Conservation (phyloP, 306 rosid species). For the Potentilla sterilis region DNA sequence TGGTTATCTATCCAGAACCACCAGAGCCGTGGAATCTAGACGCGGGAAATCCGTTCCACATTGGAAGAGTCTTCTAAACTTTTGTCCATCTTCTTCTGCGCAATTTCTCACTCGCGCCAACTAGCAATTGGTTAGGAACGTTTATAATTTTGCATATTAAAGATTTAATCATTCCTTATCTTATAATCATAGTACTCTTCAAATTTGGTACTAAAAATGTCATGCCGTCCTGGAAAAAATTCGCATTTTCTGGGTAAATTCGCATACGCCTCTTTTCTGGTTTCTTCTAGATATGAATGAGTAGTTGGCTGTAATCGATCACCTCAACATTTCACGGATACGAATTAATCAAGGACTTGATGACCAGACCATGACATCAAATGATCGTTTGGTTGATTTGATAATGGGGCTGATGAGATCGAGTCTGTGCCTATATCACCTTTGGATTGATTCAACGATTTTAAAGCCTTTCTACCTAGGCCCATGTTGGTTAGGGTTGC, state of each 20-base stretch:
- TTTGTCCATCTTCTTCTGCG: too few species aligned
- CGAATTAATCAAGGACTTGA: neutral
- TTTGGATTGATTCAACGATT: too few species aligned
- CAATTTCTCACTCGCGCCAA: too few species aligned
- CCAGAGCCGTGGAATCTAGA: conserved; percentile 17
- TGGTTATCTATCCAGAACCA: conserved; percentile 32
- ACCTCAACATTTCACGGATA: too few species aligned
- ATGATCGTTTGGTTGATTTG: neutral
- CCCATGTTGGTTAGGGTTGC: neutral
- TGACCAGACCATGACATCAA: too few species aligned
- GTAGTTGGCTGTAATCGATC: neutral
- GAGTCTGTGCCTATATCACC: neutral
- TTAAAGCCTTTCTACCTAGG: neutral
- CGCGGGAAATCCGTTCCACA: conserved; percentile 33
- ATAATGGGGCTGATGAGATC: neutral
- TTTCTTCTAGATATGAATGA: neutral
- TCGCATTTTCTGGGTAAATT: neutral
- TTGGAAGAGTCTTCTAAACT: neutral
- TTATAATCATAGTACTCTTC: neutral
- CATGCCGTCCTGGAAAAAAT: too few species aligned
- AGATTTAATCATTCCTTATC: too few species aligned
- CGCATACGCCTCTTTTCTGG: neutral
- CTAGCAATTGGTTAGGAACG: too few species aligned
- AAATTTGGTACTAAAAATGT: neutral
- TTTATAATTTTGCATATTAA: too few species aligned